phyloP scores from a whole-genome alignment of 1,139 yeast species.

The Saccharomycopsis phalli region DNA sequence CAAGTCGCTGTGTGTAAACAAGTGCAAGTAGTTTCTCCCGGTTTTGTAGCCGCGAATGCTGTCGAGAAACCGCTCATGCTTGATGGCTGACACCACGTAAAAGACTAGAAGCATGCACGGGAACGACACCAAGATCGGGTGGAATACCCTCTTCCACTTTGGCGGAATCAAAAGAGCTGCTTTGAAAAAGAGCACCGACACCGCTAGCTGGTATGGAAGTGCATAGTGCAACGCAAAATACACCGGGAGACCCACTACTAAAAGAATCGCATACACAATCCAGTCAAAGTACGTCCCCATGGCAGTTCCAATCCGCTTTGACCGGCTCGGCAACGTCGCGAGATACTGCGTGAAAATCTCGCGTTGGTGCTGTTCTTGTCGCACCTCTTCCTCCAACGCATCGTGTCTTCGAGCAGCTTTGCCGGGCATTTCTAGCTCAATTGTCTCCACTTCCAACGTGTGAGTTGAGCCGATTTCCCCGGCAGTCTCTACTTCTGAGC shows the following conservation, averaged over 20 bases:
- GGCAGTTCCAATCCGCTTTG: slow-evolving; percentile 30
- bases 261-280: slow-evolving; percentile 38
- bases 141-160: slow-evolving; percentile 43
- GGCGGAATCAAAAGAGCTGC: slow-evolving; percentile 43
- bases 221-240: slow-evolving; percentile 36
- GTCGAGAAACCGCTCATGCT: slow-evolving; percentile 39
- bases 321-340: slow-evolving; percentile 19
- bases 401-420: slow-evolving; percentile 15
- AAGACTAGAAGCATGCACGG: slow-evolving; percentile 51
- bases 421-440: slow-evolving; percentile 21
- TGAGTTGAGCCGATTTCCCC: slow-evolving; percentile 20
- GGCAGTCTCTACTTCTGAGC: slow-evolving; percentile 24
- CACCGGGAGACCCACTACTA: slow-evolving; percentile 47
- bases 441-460: not conserved
- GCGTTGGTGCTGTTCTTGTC: slow-evolving; percentile 21
- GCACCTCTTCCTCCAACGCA: slow-evolving; percentile 21
- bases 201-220: slow-evolving; percentile 53
- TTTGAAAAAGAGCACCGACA: slow-evolving; percentile 49
- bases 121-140: slow-evolving; percentile 65
- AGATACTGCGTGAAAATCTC: slow-evolving; percentile 21
- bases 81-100: slow-evolving; percentile 51
- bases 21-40: slow-evolving; percentile 53
- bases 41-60: slow-evolving; percentile 54
- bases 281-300: slow-evolving; percentile 46
- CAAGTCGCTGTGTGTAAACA: slow-evolving; percentile 36